Conservation (phyloP, 169 alveolate genomes). For the Plasmodium sp. region DNA sequence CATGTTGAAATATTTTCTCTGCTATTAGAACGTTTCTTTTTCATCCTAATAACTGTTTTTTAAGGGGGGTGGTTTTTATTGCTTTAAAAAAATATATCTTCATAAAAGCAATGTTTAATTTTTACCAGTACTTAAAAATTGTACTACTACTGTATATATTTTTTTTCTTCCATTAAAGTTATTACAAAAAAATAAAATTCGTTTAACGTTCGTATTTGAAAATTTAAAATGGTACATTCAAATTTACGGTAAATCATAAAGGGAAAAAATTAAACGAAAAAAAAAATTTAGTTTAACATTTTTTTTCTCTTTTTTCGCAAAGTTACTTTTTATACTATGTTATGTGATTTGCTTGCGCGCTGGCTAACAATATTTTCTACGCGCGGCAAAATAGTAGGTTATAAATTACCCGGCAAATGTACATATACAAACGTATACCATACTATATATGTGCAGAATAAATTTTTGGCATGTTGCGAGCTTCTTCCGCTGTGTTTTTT, state of each 20-base stretch:
- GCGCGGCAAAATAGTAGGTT: background rate
- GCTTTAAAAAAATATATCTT: background rate
- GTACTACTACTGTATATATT: background rate
- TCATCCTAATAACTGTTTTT: constrained; percentile 5
- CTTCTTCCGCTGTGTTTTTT: background rate
- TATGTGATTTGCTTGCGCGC: background rate
- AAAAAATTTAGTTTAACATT: background rate
- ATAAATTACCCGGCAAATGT: background rate
- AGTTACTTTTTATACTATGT: background rate
- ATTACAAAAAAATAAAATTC: background rate
- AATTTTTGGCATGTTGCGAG: background rate
- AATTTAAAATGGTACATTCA: background rate
- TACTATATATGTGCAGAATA: background rate
- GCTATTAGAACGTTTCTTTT: background rate
- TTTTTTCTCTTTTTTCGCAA: background rate
- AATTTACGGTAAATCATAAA: background rate
- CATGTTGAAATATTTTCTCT: background rate
- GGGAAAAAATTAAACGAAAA: background rate
- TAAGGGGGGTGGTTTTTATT: background rate
- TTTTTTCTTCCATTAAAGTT: background rate
- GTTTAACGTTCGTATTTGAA: background rate
- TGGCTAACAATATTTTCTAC: background rate
- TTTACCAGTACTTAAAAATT: background rate
- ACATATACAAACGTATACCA: background rate
- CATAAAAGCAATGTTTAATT: background rate